Conservation (phyloP, 148 eudicot species). For the Chenopodium berlandieri region DNA sequence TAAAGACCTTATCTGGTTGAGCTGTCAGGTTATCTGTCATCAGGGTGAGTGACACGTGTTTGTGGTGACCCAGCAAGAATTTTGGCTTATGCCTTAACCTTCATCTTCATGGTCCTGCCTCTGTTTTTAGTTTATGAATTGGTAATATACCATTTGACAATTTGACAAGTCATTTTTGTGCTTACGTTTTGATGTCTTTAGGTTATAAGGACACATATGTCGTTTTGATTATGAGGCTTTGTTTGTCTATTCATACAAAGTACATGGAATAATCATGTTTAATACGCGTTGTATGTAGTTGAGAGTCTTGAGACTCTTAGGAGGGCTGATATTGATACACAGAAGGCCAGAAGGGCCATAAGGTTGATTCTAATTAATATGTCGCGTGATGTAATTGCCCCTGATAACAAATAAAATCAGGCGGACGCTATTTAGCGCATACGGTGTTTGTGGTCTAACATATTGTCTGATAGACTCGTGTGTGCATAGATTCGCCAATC, state of each 20-base stretch:
- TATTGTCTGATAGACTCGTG: background rate
- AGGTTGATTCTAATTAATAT: background rate
- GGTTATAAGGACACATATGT: background rate
- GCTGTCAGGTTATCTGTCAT: background rate
- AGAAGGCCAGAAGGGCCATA: background rate
- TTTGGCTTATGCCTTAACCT: background rate
- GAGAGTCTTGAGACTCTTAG: background rate
- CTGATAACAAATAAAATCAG: background rate
- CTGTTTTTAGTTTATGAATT: background rate
- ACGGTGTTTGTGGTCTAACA: background rate
- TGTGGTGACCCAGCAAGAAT: background rate
- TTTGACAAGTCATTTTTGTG: background rate
- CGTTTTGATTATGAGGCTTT: background rate
- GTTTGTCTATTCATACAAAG: background rate
- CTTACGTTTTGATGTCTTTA: background rate
- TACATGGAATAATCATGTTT: background rate
- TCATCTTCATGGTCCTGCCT: background rate
- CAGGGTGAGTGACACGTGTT: constrained; percentile 3
- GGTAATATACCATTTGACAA: background rate
- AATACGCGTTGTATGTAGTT: background rate
- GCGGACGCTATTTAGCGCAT: too few species aligned
- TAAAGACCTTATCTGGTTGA: constrained; percentile 7
- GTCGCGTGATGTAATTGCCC: background rate
- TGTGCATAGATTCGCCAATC: too few species aligned
- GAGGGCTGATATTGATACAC: background rate